These are phyloP conservation scores for Xylaria arbuscula DNA, from an alignment of 2,329 filamentous ascomycete genomes.

Conservation along the genomic window DNA sequence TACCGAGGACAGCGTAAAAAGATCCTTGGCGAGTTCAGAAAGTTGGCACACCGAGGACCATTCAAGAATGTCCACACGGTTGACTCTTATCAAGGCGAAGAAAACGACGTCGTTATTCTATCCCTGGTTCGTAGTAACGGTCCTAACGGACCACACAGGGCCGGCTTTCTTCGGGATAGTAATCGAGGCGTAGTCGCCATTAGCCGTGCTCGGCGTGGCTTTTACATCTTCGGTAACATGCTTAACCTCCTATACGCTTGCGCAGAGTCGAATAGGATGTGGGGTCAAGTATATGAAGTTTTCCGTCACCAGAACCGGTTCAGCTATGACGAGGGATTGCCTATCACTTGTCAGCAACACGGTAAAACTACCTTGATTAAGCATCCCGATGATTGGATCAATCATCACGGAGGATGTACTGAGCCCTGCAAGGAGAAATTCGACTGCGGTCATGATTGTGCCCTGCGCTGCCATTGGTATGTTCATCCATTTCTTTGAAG, in stretches of 20 bases:
- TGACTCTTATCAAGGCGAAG: constrained; percentile 90
- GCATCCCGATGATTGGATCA: constrained; percentile 64
- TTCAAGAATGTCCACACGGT: constrained; percentile 78
- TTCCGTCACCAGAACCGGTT: constrained; percentile 55
- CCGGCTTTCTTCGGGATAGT: constrained; percentile 78
- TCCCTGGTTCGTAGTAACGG: constrained; percentile 81
- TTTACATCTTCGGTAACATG: constrained; percentile 87
- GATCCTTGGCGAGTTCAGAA: constrained; percentile 63
- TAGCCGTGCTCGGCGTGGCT: constrained; percentile 78
- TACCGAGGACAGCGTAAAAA: constrained; percentile 84
- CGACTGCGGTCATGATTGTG: constrained; percentile 48
- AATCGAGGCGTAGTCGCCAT: constrained; percentile 69
- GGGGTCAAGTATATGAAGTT: constrained; percentile 50
- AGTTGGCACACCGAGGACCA: constrained; percentile 45
- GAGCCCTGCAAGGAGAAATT: constrained; percentile 42
- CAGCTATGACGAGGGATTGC: constrained; percentile 58
- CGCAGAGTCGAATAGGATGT: constrained; percentile 57
- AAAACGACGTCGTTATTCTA: constrained; percentile 84
- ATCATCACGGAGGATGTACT: constrained; percentile 47
- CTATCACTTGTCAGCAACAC: constrained; percentile 73
- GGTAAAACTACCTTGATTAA: constrained; percentile 61
- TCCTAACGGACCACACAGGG: constrained; percentile 53
- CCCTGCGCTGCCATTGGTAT: constrained; percentile 49
- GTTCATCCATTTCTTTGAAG: constrained; percentile 18
- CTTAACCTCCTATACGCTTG: constrained; percentile 61